These are phyloP conservation scores for Coemansia interrupta DNA, from an alignment of 192 early-diverging fungal species.

Conservation along the genomic window DNA sequence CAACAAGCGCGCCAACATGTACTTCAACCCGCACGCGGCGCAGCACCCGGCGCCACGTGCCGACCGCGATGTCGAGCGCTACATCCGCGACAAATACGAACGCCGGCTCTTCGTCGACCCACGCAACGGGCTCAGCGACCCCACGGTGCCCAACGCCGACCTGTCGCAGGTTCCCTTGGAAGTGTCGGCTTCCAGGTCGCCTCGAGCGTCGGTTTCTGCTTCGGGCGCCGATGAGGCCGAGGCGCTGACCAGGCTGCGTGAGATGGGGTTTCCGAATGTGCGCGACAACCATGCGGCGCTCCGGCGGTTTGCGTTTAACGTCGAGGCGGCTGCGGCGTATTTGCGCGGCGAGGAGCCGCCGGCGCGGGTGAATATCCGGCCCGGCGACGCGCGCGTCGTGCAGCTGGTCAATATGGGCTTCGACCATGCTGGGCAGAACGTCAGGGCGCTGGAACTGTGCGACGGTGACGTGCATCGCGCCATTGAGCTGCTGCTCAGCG, in stretches of 20 bases:
- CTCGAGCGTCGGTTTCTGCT: constrained; percentile 15
- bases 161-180: neutral
- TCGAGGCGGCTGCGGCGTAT: constrained; percentile 71
- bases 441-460: constrained; percentile 64
- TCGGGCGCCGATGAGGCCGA: constrained; percentile 24
- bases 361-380: constrained; percentile 12
- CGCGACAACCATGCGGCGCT: constrained; percentile 65
- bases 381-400: constrained; percentile 57
- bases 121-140: constrained; percentile 29
- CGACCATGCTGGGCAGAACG: constrained; percentile 62
- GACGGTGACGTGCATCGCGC: constrained; percentile 77
- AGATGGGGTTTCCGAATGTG: constrained; percentile 85
- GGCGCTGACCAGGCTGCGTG: constrained; percentile 52
- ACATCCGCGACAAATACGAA: constrained; percentile 92
- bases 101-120: constrained; percentile 61
- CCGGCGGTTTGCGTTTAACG: constrained; percentile 63
- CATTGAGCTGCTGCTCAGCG: constrained; percentile 53
- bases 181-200: neutral
- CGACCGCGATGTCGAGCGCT: constrained; percentile 80
- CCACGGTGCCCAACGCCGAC: constrained; percentile 20
- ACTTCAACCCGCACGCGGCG: constrained; percentile 69
- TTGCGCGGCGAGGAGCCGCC: constrained; percentile 53
- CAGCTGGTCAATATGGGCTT: constrained; percentile 74
- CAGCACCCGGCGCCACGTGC: constrained; percentile 61
- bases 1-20: constrained; percentile 65